Percentiles rank a stretch among this genome's conserved stretches.
Evolutionary conservation across 2,329 filamentous ascomycete species (phyloP).

Genomic region (Metarhizium anisopliae): DNA sequence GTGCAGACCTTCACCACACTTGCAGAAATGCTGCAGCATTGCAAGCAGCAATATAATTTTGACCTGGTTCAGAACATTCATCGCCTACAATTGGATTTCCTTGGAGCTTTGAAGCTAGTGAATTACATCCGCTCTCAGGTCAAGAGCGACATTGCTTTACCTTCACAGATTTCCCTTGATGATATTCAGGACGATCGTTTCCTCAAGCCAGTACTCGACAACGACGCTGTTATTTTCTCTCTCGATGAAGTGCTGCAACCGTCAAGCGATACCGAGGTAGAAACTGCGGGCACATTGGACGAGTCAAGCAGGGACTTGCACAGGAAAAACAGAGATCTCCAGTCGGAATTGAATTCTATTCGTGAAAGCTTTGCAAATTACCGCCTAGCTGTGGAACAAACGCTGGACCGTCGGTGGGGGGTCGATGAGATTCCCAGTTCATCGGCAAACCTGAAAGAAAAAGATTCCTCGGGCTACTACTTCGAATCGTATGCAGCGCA

Average conservation of each 20-base stretch:
- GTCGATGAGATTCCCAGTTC: constrained; percentile 30
- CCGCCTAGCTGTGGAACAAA: constrained; percentile 55
- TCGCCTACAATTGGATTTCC: constrained; percentile 56
- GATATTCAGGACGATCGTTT: constrained; percentile 71
- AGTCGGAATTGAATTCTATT: constrained; percentile 51
- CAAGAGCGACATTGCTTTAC: constrained; percentile 35
- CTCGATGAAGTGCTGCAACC: constrained; percentile 62
- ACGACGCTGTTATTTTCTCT: constrained; percentile 81
- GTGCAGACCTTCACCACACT: constrained; percentile 56
- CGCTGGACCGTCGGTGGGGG: constrained; percentile 56
- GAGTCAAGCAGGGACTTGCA: constrained; percentile 27
- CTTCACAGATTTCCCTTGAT: constrained; percentile 48
- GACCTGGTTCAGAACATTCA: constrained; percentile 56
- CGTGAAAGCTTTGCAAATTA: constrained; percentile 57
- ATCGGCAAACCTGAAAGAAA: constrained; percentile 6
- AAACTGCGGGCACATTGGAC: constrained; percentile 4
- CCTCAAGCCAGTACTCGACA: constrained; percentile 75
- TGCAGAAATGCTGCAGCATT: constrained; percentile 57
- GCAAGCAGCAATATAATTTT: constrained; percentile 56
- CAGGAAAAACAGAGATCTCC: constrained; percentile 45
- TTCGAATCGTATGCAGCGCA: constrained; percentile 54
- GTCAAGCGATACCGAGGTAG: constrained; percentile 30
- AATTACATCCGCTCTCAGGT: constrained; percentile 53
- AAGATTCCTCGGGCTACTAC: constrained; percentile 34
- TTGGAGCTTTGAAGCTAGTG: constrained; percentile 64